Percentiles rank a stretch among this genome's conserved stretches.
Evolutionary conservation across 192 early-diverging fungal species (phyloP).

Genomic region (Mortierella alpina): DNA sequence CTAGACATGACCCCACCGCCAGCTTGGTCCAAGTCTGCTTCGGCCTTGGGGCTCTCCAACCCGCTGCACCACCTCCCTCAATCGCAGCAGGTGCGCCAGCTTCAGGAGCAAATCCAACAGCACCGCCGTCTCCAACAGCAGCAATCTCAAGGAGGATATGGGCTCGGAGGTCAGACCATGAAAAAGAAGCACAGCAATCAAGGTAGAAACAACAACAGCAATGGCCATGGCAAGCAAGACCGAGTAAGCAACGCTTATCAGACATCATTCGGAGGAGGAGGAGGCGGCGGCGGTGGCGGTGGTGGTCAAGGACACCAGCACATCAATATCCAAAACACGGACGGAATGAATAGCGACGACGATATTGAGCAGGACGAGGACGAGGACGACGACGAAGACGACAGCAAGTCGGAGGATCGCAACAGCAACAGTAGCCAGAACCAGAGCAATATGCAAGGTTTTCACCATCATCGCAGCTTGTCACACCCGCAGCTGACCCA

Average conservation of each 20-base stretch:
- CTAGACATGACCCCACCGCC: constrained; percentile 48
- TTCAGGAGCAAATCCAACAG: constrained; percentile 50
- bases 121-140: constrained; percentile 42
- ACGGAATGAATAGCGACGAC: constrained; percentile 35
- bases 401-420: constrained; percentile 9
- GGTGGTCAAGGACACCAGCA: constrained; percentile 20
- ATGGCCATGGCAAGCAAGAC: constrained; percentile 13
- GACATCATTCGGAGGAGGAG: constrained; percentile 20
- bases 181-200: constrained; percentile 24
- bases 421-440: neutral
- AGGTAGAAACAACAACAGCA: neutral
- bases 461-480: constrained; percentile 35
- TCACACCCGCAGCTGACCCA: constrained; percentile 48
- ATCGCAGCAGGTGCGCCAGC: constrained; percentile 39
- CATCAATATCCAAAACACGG: constrained; percentile 47
- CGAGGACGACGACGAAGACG: constrained; percentile 6
- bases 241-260: constrained; percentile 16
- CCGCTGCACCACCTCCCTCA: constrained; percentile 38
- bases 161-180: constrained; percentile 17
- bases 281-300: constrained; percentile 1
- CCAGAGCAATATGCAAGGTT: constrained; percentile 9
- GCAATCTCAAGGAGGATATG: constrained; percentile 32
- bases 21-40: constrained; percentile 40
- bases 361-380: constrained; percentile 38
- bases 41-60: constrained; percentile 34